Evolutionary conservation across 495 filamentous ascomycete genomes (phyloP).

Genomic region (Aspergillus carlsbadensis): DNA sequence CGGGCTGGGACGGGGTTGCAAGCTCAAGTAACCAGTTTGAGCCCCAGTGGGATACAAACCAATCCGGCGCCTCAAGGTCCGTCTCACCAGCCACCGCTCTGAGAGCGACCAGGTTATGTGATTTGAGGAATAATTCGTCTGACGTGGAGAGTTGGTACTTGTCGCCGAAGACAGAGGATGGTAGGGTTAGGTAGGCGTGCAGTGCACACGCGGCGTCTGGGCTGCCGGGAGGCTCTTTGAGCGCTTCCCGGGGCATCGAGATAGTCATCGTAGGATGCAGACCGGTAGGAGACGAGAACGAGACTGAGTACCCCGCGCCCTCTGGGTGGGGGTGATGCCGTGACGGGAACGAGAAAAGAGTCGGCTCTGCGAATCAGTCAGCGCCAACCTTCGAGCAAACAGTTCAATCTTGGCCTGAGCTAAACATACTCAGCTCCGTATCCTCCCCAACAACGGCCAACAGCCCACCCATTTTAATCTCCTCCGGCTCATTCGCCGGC

Average conservation of each 20-base stretch:
- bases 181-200: conserved; percentile 83
- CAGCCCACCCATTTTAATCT: conserved; percentile 75
- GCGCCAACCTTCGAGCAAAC: neutral
- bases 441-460: conserved; percentile 78
- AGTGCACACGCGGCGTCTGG: conserved; percentile 59
- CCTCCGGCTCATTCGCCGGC: conserved; percentile 60
- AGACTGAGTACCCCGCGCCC: conserved; percentile 40
- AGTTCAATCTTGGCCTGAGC: neutral
- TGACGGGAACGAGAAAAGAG: conserved; percentile 86
- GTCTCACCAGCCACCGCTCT: conserved; percentile 72
- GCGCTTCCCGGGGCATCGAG: conserved; percentile 34
- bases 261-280: conserved; percentile 82
- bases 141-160: conserved; percentile 71
- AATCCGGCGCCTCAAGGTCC: conserved; percentile 91
- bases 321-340: conserved; percentile 67
- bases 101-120: conserved; percentile 70
- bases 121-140: conserved; percentile 68
- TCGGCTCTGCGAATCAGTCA: conserved; percentile 50
- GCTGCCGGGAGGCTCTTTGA: conserved; percentile 33
- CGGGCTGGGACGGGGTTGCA: conserved; percentile 38
- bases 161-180: conserved; percentile 80
- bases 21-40: conserved; percentile 77
- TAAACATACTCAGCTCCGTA: conserved; percentile 59
- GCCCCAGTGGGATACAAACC: conserved; percentile 76
- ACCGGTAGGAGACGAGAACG: conserved; percentile 70